Conservation (phyloP, 768 basidiomycete species). For the Xerocomellus intermedius region DNA sequence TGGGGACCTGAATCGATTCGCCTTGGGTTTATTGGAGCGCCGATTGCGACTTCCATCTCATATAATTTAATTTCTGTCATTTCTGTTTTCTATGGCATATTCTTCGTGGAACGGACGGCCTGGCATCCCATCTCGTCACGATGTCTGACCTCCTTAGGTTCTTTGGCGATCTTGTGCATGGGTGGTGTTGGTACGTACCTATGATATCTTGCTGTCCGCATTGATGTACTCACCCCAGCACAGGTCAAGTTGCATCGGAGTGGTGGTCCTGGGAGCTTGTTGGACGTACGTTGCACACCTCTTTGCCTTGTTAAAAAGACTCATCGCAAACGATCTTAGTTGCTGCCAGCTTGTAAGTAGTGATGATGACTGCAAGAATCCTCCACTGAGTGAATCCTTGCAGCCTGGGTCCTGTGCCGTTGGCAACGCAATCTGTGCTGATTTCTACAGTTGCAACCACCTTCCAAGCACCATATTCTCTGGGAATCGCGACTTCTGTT, state of each 20-base stretch:
- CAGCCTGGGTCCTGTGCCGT: constrained; percentile 73
- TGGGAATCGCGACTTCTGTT: constrained; percentile 82
- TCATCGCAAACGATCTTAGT: constrained; percentile 32
- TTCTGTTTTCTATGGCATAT: constrained; percentile 61
- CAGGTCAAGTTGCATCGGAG: constrained; percentile 79
- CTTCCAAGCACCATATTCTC: constrained; percentile 80
- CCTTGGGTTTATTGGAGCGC: constrained; percentile 90
- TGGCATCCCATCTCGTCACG: constrained; percentile 78
- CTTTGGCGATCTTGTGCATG: constrained; percentile 72
- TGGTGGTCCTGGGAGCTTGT: constrained; percentile 98
- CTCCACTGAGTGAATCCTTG: constrained; percentile 18
- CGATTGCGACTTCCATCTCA: constrained; percentile 82
- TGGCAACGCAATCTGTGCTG: constrained; percentile 89
- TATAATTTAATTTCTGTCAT: constrained; percentile 76
- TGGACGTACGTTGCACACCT: constrained; percentile 36
- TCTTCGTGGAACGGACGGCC: constrained; percentile 66
- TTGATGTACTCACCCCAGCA: neutral
- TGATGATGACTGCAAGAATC: neutral
- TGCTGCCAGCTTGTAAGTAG: constrained; percentile 50
- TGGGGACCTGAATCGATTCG: constrained; percentile 83
- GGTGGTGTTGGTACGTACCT: constrained; percentile 64
- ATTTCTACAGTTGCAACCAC: constrained; percentile 70
- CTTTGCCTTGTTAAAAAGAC: neutral
- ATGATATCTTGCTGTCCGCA: neutral
- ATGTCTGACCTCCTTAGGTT: constrained; percentile 64